Evolutionary conservation across 2,329 filamentous ascomycete species (phyloP), one percentile per base, ranked within the genome.

Genomic region (Calonectria pteridis): DNA sequence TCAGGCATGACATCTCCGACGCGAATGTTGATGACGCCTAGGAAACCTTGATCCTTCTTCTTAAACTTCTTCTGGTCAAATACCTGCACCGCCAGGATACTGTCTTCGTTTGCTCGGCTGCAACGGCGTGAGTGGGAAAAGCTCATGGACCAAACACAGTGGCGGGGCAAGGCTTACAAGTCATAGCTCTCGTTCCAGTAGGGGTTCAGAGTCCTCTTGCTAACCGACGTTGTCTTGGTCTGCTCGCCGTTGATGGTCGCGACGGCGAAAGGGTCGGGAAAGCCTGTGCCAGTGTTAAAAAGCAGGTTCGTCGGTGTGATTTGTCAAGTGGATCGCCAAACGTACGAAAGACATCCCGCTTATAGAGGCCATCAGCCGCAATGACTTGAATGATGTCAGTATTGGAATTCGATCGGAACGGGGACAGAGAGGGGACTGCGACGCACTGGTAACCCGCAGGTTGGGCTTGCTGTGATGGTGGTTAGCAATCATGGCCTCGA

Each of bases 51-150:
- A 81, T 99, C 97, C 95, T 98, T 99, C 92, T 99, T 99, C 90
- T 99, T 99, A 88, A 99, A 99, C 88, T 99, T 99, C 89, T 98
- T 98, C 87, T 99, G 97, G 86, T 99, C 97, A 84, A 99, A 99
- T 69, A 99, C 98, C 84, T 99, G 97, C 59, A 99, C 96, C 10
- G 97, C 97, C 62, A 99, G 90, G 82, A 99, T 98, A 84, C 96
- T 98, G 82, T 98, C 96, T 84, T 99, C 97, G 75, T 93, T 97
- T 74, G 95, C 96, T 84, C 91, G 91, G 88, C 97, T 98, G 83
- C 72, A 80, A 40, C 14, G 40, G 43, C 68, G 71, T 75, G 67
- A 78, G 78, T 70, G 59, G 40, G 40, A 31, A 31, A 64, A 55
- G 55, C 64, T 63, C 71, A 65, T 64, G 37, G 58, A 67, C 64